Conservation (phyloP, 2,329 filamentous ascomycete genomes). For the Fusarium brevicatenulatum region DNA sequence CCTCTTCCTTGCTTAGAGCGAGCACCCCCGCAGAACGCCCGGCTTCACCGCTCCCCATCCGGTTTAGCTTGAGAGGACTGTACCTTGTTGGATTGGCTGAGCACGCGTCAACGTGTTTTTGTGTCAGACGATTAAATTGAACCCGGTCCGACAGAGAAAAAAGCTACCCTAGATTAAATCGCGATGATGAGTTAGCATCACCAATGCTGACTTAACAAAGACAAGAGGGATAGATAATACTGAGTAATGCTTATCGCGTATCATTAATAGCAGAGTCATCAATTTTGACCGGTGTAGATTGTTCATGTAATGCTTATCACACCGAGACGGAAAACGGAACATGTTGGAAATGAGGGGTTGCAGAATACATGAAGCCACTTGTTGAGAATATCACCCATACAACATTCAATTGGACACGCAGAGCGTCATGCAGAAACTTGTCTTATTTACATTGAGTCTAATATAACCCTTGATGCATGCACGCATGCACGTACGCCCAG, state of each 20-base stretch:
- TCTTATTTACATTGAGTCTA: background rate
- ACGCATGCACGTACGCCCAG: background rate
- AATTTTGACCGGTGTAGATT: background rate
- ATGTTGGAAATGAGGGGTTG: slow-evolving; percentile 8
- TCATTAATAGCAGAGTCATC: slow-evolving; percentile 1
- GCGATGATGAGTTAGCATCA: slow-evolving; percentile 1
- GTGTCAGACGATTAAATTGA: slow-evolving; percentile 4
- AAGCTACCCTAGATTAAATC: slow-evolving; percentile 17
- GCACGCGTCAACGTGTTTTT: slow-evolving; percentile 22
- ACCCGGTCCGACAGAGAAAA: slow-evolving; percentile 21
- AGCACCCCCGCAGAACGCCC: slow-evolving; percentile 32
- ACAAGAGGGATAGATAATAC: background rate
- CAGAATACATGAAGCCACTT: slow-evolving; percentile 1
- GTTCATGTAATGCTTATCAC: slow-evolving; percentile 19
- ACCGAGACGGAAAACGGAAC: background rate
- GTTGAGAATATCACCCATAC: slow-evolving; percentile 1
- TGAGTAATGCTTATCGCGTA: slow-evolving; percentile 16
- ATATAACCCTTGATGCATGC: background rate
- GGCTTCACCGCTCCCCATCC: slow-evolving; percentile 24
- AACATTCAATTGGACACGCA: background rate
- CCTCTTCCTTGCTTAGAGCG: slow-evolving; percentile 15
- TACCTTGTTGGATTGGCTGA: slow-evolving; percentile 6
- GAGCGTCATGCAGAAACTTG: background rate
- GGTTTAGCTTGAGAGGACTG: background rate
- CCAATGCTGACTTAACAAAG: slow-evolving; percentile 9